Evolutionary conservation across 2,329 filamentous ascomycete species (phyloP), one percentile per base, ranked within the genome.

Genomic region (Beauveria caledonica): DNA sequence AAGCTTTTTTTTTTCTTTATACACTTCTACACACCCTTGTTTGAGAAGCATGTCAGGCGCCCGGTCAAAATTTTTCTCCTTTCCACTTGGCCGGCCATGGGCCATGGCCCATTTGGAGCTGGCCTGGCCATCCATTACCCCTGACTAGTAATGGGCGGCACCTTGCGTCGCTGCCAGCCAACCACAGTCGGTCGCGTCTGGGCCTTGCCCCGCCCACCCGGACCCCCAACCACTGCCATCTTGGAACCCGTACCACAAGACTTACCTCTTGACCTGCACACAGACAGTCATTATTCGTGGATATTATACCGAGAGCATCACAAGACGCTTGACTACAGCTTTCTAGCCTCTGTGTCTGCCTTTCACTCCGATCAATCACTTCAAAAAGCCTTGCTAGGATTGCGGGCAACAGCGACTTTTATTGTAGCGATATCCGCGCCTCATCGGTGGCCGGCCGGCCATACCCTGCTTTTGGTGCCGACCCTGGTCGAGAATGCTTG

Each of bases 401-500:
- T 21, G 10, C 27, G 15, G n/a, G 7, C 25, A 8, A 25, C 40
- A 46, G 40, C 53, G 17, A 48, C 53, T 48, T 21, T n/a, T 21
- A 27, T 21, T 13, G n/a, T n/a, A 55, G 25, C 40, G 25, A 55
- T 23, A 21, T 8, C 17, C 17, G 40, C 23, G n/a, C 52, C 52
- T 55, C 40, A 33, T 48, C 42, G 42, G 25, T 19, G 19, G 5
- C 19, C 15, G 39, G 25, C 27, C n/a, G 5, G 13, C 4, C 19
- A 10, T 60, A 45, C 21, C 33, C 33, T 36, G 33, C 33, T 36
- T 36, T 36, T 36, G 33, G 6, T 36, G 33, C 13, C 33, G 33
- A 15, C 44, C 64, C 81, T 76, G 2, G 69, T 62, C 19, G n/a
- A 68, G 66, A 36, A 27, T 80, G 71, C 66, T 82, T 80, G 61